Evolutionary conservation across 1,284 basidiomycete species (phyloP), one percentile per base, ranked within the genome.

Genomic region (Ustilago trichophora): DNA sequence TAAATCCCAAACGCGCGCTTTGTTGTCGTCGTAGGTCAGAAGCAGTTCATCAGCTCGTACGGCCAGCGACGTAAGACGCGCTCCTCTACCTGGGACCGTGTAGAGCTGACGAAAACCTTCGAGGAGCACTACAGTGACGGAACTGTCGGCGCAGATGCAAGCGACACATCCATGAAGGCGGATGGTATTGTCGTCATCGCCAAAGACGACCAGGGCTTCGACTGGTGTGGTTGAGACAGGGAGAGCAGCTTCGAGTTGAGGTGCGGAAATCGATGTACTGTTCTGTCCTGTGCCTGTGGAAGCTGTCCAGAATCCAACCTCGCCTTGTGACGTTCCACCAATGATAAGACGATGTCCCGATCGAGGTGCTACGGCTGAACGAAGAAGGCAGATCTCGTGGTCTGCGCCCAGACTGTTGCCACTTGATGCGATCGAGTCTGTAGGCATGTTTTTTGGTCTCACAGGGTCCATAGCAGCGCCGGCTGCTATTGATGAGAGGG

Each of bases 1-100:
- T n/a, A 90, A 83, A 77, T 96, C 91, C 93, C 95, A 98, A 1
- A 94, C 83, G 25, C 95, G 85, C 3, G 91, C 90, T 51, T 89
- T 87, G 3, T 87, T 87, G 65, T 91, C 89, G 2, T 85, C 85
- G 78, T 96, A 98, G 1, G 89, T 83, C 6, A 95, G 83, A 41
- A 96, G 78, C 21, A 98, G 82, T 66, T 91, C 89, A 51, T 90
- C 69, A 13, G 85, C 88, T 2, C 87, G 86, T 2, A 92, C 81
- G 67, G 88, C 91, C 19, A 95, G 82, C 29, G 85, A 83, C 16
- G 84, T 83, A 11, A 97, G 85, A 3, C 91, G 70, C 4, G 64
- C 62, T 13, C 56, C 76, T n/a, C 71, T 85, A 6, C 91, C 91
- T 1, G 92, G 92, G 18, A 94, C 86, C 10, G 93, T 82, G 80